These are phyloP conservation scores for Cercospora berteroae DNA, from an alignment of 2,329 filamentous ascomycete genomes.

Conservation along the genomic window DNA sequence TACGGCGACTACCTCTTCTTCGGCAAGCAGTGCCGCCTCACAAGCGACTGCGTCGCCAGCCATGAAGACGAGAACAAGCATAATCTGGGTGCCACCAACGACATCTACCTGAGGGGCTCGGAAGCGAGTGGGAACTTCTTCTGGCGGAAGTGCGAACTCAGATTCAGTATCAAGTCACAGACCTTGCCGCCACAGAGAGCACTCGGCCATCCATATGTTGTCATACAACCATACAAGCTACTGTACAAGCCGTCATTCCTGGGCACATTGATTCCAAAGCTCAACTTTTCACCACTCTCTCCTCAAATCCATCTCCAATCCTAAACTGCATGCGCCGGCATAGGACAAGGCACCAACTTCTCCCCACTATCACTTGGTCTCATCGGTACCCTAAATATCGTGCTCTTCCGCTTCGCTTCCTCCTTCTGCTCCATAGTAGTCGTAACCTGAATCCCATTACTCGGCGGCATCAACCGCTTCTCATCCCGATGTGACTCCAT, in stretches of 20 bases:
- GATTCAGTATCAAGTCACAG: not conserved
- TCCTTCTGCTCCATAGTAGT: constrained; percentile 15
- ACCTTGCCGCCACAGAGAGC: not conserved
- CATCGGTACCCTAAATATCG: not conserved
- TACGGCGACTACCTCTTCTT: not conserved
- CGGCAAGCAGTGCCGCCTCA: not conserved
- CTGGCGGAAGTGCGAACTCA: not conserved
- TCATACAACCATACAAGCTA: not conserved
- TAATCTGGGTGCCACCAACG: not conserved
- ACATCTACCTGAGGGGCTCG: not conserved
- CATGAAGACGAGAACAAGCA: not conserved
- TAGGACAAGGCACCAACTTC: not conserved
- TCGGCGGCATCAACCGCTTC: not conserved
- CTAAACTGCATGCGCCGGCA: not conserved
- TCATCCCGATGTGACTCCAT: not conserved
- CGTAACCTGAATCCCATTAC: constrained; percentile 10
- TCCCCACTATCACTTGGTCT: constrained; percentile 2
- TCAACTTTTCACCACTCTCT: not conserved
- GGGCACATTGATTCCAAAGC: not conserved
- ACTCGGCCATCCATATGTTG: not conserved
- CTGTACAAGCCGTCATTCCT: not conserved
- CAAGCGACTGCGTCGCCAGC: not conserved
- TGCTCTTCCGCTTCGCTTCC: constrained; percentile 8
- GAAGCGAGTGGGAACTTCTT: not conserved
- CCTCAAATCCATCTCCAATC: not conserved